These are phyloP conservation scores for Eucalyptus erythrocorys DNA, from an alignment of 345 rosid species.

Conservation along the genomic window DNA sequence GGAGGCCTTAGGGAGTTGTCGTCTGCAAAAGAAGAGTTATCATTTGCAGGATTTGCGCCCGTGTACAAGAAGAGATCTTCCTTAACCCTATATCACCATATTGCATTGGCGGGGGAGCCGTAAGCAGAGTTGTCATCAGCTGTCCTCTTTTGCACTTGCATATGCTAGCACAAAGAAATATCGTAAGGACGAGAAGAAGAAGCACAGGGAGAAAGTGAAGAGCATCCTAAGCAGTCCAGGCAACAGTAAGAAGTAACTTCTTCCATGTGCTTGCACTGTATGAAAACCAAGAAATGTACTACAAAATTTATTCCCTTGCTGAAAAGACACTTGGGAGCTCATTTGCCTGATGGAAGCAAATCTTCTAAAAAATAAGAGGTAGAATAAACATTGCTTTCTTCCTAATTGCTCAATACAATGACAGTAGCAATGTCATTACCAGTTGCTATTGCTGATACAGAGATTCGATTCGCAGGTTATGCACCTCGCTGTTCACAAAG, in stretches of 20 bases:
- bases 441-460: slow-evolving; percentile 76
- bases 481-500: slow-evolving; percentile 53
- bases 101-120: slow-evolving; percentile 94
- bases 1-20: slow-evolving; percentile 48
- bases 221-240: neutral
- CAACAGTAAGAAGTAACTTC: neutral
- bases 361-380: neutral
- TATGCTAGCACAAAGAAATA: neutral
- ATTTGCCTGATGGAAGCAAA: neutral
- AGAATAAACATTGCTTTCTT: neutral
- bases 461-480: slow-evolving; percentile 67
- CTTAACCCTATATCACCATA: slow-evolving; percentile 59
- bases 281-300: neutral
- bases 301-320: neutral
- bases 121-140: slow-evolving; percentile 22
- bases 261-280: neutral
- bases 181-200: neutral
- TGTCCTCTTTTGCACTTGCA: slow-evolving; percentile 78
- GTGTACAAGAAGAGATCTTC: slow-evolving; percentile 48
- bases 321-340: neutral
- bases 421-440: slow-evolving; percentile 23
- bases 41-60: slow-evolving; percentile 92
- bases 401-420: neutral
- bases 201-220: neutral
- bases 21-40: slow-evolving; percentile 60